phyloP scores from a whole-genome alignment of 2,329 filamentous ascomycete species.

The Arthrobotrys pseudoclavata region DNA sequence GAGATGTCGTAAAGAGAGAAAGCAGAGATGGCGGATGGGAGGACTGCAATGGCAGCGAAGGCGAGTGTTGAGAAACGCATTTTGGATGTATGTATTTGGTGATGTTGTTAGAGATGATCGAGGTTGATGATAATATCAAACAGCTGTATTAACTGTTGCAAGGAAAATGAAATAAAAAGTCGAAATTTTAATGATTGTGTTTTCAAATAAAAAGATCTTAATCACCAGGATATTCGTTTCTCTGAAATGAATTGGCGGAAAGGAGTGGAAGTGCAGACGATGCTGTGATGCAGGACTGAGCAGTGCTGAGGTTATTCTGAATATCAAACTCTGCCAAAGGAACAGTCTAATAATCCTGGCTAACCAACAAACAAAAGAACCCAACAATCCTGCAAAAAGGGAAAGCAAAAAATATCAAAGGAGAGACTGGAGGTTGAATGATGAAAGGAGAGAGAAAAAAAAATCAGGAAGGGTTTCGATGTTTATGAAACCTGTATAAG shows the following conservation, averaged over 20 bases:
- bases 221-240: slow-evolving; percentile 59
- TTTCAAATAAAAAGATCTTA: slow-evolving; percentile 20
- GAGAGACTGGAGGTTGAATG: slow-evolving; percentile 37
- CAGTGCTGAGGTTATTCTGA: slow-evolving; percentile 55
- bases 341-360: slow-evolving; percentile 10
- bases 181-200: slow-evolving; percentile 31
- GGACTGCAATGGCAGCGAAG: slow-evolving; percentile 42
- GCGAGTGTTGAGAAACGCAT: slow-evolving; percentile 55
- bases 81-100: slow-evolving; percentile 20
- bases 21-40: slow-evolving; percentile 47
- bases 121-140: slow-evolving; percentile 20
- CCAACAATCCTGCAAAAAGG: slow-evolving; percentile 16
- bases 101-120: slow-evolving; percentile 12
- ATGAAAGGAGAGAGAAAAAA: slow-evolving; percentile 9
- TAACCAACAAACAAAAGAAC: slow-evolving; percentile 19
- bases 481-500: slow-evolving; percentile 27
- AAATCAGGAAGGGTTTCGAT: slow-evolving; percentile 5
- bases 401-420: slow-evolving; percentile 27
- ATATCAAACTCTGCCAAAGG: slow-evolving; percentile 55
- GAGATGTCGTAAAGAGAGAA: slow-evolving; percentile 48
- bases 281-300: slow-evolving; percentile 40
- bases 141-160: slow-evolving; percentile 2
- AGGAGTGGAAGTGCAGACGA: slow-evolving; percentile 36
- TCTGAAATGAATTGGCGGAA: slow-evolving; percentile 49
- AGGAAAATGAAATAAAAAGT: background rate